Conservation (phyloP, 2,329 filamentous ascomycete species). For the Zalaria obscura region DNA sequence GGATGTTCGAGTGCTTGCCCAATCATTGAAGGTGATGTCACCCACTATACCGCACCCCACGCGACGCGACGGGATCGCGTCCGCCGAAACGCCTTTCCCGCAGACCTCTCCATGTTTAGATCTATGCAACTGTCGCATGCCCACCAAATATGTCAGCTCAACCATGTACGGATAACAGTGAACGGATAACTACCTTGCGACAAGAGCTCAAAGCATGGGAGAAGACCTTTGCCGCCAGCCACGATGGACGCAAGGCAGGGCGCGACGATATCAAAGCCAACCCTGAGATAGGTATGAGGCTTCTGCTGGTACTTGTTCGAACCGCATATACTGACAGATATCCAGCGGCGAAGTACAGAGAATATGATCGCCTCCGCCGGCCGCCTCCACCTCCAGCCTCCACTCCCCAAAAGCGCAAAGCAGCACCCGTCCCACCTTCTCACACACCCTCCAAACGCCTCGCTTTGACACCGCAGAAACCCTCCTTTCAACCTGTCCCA, state of each 20-base stretch:
- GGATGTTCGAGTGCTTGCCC: too few species aligned
- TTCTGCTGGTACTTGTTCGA: too few species aligned
- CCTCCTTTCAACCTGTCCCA: background rate
- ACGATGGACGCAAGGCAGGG: constrained; percentile 54
- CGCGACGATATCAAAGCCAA: constrained; percentile 66
- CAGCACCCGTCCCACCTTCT: background rate
- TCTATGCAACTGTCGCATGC: too few species aligned
- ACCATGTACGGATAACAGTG: background rate
- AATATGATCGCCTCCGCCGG: constrained; percentile 51
- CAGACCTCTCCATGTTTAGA: too few species aligned
- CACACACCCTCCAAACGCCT: constrained; percentile 3
- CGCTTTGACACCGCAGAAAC: constrained; percentile 12
- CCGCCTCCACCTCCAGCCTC: background rate
- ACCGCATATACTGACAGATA: constrained; percentile 3
- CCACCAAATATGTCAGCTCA: too few species aligned
- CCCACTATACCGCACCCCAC: too few species aligned
- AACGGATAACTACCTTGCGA: constrained; percentile 31
- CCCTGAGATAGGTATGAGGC: constrained; percentile 47
- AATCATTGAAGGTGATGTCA: too few species aligned
- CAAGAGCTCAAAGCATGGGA: constrained; percentile 63
- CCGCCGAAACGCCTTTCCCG: too few species aligned
- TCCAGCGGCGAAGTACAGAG: constrained; percentile 58
- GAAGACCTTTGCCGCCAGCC: constrained; percentile 45
- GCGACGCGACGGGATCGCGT: too few species aligned
- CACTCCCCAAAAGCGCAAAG: background rate